These are phyloP conservation scores for Leptographium wingfieldii DNA, from an alignment of 2,329 filamentous ascomycete genomes.

Conservation along the genomic window DNA sequence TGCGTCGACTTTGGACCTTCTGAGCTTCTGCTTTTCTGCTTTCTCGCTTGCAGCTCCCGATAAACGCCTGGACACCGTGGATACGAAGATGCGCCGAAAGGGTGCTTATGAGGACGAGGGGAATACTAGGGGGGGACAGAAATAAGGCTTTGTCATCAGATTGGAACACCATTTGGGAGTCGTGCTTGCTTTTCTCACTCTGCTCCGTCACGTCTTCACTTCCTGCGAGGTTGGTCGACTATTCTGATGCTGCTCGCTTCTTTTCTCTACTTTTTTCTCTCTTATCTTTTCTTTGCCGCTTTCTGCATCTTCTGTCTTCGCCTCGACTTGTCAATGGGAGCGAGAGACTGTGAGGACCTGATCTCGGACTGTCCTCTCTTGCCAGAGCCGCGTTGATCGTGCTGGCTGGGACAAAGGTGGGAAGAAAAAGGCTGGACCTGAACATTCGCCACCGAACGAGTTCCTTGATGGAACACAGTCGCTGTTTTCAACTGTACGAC, in stretches of 20 bases:
- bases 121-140: neutral
- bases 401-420: neutral
- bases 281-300: neutral
- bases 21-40: conserved; percentile 15
- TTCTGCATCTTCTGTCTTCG: neutral
- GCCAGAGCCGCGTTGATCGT: neutral
- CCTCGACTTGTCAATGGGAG: neutral
- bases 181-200: conserved; percentile 5
- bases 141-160: conserved; percentile 13
- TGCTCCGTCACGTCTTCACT: conserved; percentile 5
- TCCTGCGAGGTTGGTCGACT: conserved; percentile 8
- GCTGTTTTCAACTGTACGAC: neutral
- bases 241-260: conserved; percentile 7
- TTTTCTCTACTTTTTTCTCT: neutral
- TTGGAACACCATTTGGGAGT: conserved; percentile 13
- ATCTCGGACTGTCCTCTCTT: neutral
- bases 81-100: neutral
- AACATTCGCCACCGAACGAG: neutral
- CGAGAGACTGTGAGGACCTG: neutral
- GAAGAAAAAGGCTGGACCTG: neutral
- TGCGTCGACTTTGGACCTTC: neutral
- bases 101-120: neutral
- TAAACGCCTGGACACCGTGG: conserved; percentile 5
- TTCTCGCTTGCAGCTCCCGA: conserved; percentile 27
- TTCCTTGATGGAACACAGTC: neutral